Percentiles rank a stretch among this genome's conserved stretches.
phyloP scores from a whole-genome alignment of 2,329 filamentous ascomycete species.

The Escovopsis sp. region DNA sequence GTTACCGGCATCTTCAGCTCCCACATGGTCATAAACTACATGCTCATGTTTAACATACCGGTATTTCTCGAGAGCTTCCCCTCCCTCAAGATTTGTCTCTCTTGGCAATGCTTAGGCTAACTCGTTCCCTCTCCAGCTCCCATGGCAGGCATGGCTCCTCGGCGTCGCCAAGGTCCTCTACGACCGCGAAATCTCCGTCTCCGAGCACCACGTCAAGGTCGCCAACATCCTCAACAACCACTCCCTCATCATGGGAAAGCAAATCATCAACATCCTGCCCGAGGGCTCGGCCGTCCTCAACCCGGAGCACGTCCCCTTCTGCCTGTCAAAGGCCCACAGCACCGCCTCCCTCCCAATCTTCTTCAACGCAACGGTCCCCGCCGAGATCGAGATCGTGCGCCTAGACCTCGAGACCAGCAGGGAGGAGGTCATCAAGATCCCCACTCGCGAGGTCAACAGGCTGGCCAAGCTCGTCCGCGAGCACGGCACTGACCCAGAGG shows the following conservation, averaged over 20 bases:
- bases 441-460: constrained; percentile 56
- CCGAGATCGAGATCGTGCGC: constrained; percentile 76
- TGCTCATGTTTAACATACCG: constrained; percentile 86
- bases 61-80: constrained; percentile 28
- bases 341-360: constrained; percentile 62
- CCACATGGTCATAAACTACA: constrained; percentile 62
- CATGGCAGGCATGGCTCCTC: constrained; percentile 58
- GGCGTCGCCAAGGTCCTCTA: constrained; percentile 69
- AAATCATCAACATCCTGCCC: constrained; percentile 94
- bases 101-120: not conserved
- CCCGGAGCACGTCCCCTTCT: constrained; percentile 66
- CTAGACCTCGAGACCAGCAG: constrained; percentile 68
- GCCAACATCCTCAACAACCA: constrained; percentile 79
- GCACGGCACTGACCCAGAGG: constrained; percentile 47
- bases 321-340: constrained; percentile 51
- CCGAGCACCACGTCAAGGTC: constrained; percentile 83
- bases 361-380: constrained; percentile 86
- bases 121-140: constrained; percentile 35
- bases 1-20: constrained; percentile 55
- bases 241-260: constrained; percentile 85
- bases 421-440: constrained; percentile 67
- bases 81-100: not conserved
- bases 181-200: constrained; percentile 83
- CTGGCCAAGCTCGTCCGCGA: constrained; percentile 55
- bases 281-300: constrained; percentile 91